These are phyloP conservation scores for Fusarium pseudograminearum DNA, from an alignment of 2,329 filamentous ascomycete genomes.

Conservation along the genomic window DNA sequence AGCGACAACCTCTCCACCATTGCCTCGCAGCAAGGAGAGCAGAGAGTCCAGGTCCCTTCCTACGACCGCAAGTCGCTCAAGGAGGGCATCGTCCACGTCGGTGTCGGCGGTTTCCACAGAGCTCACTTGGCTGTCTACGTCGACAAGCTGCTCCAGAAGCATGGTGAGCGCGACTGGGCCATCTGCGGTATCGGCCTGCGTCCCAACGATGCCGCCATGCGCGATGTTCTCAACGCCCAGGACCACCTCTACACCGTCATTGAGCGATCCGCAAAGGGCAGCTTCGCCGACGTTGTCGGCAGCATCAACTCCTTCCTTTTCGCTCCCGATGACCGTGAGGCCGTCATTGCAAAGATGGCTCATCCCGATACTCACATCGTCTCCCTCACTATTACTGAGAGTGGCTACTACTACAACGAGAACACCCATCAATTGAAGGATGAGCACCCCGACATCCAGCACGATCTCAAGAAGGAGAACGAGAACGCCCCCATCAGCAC, in stretches of 20 bases:
- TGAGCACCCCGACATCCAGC: constrained; percentile 63
- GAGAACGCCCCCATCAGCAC: constrained; percentile 59
- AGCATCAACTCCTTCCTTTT: constrained; percentile 66
- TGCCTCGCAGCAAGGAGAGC: constrained; percentile 38
- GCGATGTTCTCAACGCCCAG: constrained; percentile 61
- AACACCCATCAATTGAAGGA: constrained; percentile 65
- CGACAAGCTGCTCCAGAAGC: constrained; percentile 61
- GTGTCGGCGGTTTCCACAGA: constrained; percentile 67
- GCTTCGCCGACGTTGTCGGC: constrained; percentile 61
- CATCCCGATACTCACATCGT: constrained; percentile 66
- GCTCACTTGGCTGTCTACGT: constrained; percentile 66
- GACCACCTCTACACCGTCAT: constrained; percentile 66
- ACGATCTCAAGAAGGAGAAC: constrained; percentile 61
- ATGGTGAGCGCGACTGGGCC: constrained; percentile 59
- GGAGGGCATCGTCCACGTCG: constrained; percentile 67
- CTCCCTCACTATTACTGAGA: constrained; percentile 67
- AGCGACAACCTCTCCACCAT: constrained; percentile 44
- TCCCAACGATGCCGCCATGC: constrained; percentile 64
- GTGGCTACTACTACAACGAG: constrained; percentile 69
- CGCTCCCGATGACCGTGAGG: constrained; percentile 63
- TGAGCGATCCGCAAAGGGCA: constrained; percentile 65
- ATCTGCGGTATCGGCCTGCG: constrained; percentile 66
- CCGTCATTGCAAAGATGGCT: constrained; percentile 67
- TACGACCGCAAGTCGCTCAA: constrained; percentile 61
- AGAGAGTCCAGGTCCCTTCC: constrained; percentile 51